A percentile compares a stretch with the other conserved stretches of the same genome.
phyloP scores from a whole-genome alignment of 169 alveolate species.

The Plasmodium relictum region DNA sequence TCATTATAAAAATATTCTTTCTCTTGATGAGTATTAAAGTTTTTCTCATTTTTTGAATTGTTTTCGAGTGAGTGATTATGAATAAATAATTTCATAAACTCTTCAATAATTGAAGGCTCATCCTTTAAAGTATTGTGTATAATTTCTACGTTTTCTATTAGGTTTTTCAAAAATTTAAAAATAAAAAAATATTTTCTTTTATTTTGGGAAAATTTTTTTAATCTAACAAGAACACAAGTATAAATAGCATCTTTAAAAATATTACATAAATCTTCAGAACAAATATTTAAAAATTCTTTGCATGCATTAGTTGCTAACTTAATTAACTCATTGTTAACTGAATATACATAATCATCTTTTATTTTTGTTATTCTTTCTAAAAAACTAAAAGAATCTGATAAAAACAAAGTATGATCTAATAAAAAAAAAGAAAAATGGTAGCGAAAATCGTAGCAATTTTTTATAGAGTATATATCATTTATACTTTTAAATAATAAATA shows the following conservation, averaged over 20 bases:
- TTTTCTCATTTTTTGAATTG: not conserved
- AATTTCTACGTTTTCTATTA: constrained; percentile 46
- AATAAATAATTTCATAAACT: constrained; percentile 40
- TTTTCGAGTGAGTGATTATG: constrained; percentile 19
- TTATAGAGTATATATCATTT: constrained; percentile 54
- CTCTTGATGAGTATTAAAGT: not conserved
- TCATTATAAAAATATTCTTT: not conserved
- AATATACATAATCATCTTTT: constrained; percentile 38
- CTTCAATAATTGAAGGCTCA: constrained; percentile 63
- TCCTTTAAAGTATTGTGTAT: constrained; percentile 57
- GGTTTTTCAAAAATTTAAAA: constrained; percentile 49
- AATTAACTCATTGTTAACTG: constrained; percentile 57
- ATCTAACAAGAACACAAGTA: constrained; percentile 71
- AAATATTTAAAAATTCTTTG: constrained; percentile 72
- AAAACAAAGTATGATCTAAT: constrained; percentile 64
- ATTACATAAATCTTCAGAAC: constrained; percentile 49
- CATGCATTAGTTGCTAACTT: constrained; percentile 72
- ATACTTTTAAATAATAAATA: constrained; percentile 62
- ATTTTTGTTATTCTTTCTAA: constrained; percentile 43
- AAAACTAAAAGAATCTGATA: constrained; percentile 60
- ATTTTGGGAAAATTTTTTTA: constrained; percentile 55
- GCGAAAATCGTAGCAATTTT: constrained; percentile 56
- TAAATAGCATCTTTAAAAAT: constrained; percentile 74
- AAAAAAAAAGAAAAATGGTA: constrained; percentile 68
- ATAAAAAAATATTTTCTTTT: constrained; percentile 54